These are phyloP conservation scores for Metarhizium sp. DNA, from an alignment of 2,329 filamentous ascomycete genomes.

Conservation along the genomic window DNA sequence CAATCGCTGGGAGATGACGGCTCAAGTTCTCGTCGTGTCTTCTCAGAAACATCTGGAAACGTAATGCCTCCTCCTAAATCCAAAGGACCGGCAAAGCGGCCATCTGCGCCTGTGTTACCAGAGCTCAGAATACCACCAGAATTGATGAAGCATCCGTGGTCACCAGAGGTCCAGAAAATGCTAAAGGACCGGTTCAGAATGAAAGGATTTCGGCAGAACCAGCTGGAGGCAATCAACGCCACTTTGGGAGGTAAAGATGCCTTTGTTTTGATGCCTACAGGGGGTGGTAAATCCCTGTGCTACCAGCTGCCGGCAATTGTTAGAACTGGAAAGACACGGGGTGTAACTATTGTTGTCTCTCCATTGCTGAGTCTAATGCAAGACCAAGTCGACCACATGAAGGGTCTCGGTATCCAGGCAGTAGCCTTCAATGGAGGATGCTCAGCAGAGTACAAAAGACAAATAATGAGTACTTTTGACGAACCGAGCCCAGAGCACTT, in stretches of 20 bases:
- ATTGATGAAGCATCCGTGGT: constrained; percentile 68
- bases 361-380: constrained; percentile 94
- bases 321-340: constrained; percentile 67
- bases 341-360: constrained; percentile 90
- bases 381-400: constrained; percentile 83
- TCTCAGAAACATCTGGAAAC: constrained; percentile 43
- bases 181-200: constrained; percentile 78
- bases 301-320: constrained; percentile 91
- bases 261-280: constrained; percentile 96
- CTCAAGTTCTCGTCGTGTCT: constrained; percentile 23
- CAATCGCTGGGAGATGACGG: constrained; percentile 19
- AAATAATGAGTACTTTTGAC: constrained; percentile 57
- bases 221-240: constrained; percentile 91
- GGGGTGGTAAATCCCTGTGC: constrained; percentile 91
- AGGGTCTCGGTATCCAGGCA: constrained; percentile 66
- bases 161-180: constrained; percentile 69
- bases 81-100: constrained; percentile 22
- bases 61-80: constrained; percentile 20
- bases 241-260: constrained; percentile 80
- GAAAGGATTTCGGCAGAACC: constrained; percentile 79
- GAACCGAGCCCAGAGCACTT: constrained; percentile 60
- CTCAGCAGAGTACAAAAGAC: constrained; percentile 47
- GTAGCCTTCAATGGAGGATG: constrained; percentile 75
- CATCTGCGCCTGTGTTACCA: constrained; percentile 13
- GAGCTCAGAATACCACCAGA: constrained; percentile 35